Evolutionary conservation across 345 rosid genomes (phyloP), one percentile per base, ranked within the genome.

Genomic region (Geranium rotundifolium): DNA sequence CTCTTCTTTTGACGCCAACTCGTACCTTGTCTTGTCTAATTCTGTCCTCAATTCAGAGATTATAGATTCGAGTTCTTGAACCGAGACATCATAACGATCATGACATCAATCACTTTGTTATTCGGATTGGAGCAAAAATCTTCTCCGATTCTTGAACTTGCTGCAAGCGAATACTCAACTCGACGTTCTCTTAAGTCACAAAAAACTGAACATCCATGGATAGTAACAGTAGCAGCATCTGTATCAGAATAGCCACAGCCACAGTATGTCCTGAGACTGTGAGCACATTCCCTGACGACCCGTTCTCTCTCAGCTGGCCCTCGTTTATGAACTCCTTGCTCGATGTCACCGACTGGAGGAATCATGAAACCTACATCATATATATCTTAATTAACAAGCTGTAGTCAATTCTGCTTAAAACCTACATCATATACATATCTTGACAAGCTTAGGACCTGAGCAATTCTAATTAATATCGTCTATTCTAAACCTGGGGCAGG

Each of bases 271-370:
- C 74, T 1, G 84, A 70, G 57, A 87, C 69, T 77, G 64, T 66
- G 31, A 75, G 60, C 29, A 82, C 72, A 64, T 86, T 79, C 61
- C 58, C 70, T 9, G 71, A 54, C 39, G 88, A 86, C 63, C 79
- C 73, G 71, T 67, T 79, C 71, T 57, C 59, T 61, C 79, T 78
- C 59, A 76, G 65, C 63, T 84, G 82, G 59, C 88, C 89, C 2
- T 79, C 81, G 58, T 77, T 80, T 65, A 90, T 77, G 54, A 75
- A 76, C 72, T 81, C 92, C 74, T 82, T 90, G 54, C 91, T 79
- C 16, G 77, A 77, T 58, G 86, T 75, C 55, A 90, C 75, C 0
- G 99, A 95, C 54, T 69, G n/a, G n/a, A n/a, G n/a, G n/a, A n/a
- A n/a, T n/a, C n/a, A n/a, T n/a, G n/a, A n/a, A n/a, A n/a, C n/a